phyloP scores from a whole-genome alignment of 306 rosid species.

The Citrullus mucosospermus region DNA sequence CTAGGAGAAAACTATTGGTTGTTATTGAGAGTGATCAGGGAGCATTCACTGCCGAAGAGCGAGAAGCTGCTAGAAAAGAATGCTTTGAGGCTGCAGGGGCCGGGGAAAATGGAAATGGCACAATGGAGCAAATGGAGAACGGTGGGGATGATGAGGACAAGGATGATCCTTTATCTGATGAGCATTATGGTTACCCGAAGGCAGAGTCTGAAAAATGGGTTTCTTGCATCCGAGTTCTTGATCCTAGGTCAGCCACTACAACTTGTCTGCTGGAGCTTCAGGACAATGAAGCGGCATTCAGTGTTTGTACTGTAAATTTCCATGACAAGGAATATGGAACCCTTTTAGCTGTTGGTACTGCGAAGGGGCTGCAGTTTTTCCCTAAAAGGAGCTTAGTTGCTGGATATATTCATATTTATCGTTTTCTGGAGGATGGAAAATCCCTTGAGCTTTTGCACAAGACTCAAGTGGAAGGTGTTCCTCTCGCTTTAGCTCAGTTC shows the following conservation, averaged over 20 bases:
- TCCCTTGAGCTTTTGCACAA: conserved; percentile 88
- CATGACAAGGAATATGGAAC: conserved; percentile 93
- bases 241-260: conserved; percentile 69
- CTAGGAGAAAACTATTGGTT: conserved; percentile 65
- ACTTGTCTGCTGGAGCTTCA: conserved; percentile 93
- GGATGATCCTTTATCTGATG: conserved; percentile 72
- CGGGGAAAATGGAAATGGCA: conserved; percentile 72
- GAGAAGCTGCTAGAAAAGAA: conserved; percentile 80
- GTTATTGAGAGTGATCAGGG: conserved; percentile 95
- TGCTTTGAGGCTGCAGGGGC: conserved; percentile 71
- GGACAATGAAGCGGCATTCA: conserved; percentile 94
- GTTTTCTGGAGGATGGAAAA: conserved; percentile 85
- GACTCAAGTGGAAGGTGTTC: conserved; percentile 95
- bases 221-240: conserved; percentile 96
- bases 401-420: conserved; percentile 83
- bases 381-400: conserved; percentile 57
- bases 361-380: conserved; percentile 82
- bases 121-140: conserved; percentile 74
- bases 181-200: conserved; percentile 94
- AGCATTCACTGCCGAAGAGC: conserved; percentile 81
- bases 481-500: conserved; percentile 83
- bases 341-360: conserved; percentile 91
- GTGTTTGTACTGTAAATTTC: conserved; percentile 82
- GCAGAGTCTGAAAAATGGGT: conserved; percentile 85
- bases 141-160: conserved; percentile 88